A percentile compares a stretch with the other conserved stretches of the same genome.
Evolutionary conservation across 1,284 basidiomycete genomes (phyloP).

Genomic region (Flammula alnicola): DNA sequence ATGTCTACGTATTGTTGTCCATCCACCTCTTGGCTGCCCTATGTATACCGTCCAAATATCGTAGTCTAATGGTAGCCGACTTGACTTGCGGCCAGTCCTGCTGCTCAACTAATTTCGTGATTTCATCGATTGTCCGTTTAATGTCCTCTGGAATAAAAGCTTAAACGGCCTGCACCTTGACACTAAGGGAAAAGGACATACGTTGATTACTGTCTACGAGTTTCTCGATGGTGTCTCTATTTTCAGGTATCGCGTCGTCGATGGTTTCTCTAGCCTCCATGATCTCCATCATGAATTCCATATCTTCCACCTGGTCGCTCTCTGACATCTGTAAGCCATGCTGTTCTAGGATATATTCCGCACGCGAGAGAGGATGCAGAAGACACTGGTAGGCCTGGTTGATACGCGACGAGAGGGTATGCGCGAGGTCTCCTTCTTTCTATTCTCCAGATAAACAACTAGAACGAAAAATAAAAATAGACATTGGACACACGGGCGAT

Average conservation of each 20-base stretch:
- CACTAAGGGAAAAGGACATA: constrained; percentile 39
- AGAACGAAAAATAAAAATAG: too few relatives aligned
- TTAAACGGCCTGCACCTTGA: background rate
- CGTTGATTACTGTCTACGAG: constrained; percentile 67
- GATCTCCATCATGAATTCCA: constrained; percentile 75
- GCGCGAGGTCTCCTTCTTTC: constrained; percentile 66
- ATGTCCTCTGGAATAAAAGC: constrained; percentile 55
- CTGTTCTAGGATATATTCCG: constrained; percentile 72
- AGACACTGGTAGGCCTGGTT: constrained; percentile 79
- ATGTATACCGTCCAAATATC: constrained; percentile 79
- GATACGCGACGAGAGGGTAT: constrained; percentile 68
- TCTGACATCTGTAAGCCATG: constrained; percentile 70
- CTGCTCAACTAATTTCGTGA: constrained; percentile 57
- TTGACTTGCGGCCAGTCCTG: constrained; percentile 64
- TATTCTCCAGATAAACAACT: constrained; percentile 29
- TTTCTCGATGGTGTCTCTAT: constrained; percentile 49
- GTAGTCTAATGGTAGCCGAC: constrained; percentile 68
- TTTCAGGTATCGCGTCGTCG: constrained; percentile 59
- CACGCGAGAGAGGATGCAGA: constrained; percentile 64
- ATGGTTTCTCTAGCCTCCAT: constrained; percentile 85
- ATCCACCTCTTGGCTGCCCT: constrained; percentile 66
- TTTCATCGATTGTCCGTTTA: constrained; percentile 44
- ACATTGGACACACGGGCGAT: constrained; percentile 59
- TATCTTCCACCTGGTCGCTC: constrained; percentile 77
- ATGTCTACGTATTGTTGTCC: constrained; percentile 31